Conservation (phyloP, 2,329 filamentous ascomycete species). For the Phoma herbarum region DNA sequence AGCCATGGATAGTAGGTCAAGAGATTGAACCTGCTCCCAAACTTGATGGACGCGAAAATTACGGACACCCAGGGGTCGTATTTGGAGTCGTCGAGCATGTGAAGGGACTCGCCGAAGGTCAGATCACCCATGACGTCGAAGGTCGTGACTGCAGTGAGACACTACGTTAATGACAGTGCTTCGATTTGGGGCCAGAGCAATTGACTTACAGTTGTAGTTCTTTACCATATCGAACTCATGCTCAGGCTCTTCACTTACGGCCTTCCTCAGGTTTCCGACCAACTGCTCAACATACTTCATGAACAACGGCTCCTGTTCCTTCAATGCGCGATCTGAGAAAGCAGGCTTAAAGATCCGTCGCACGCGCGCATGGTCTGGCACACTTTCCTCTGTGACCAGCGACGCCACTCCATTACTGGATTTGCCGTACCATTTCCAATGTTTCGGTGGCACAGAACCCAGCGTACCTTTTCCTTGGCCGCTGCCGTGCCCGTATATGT, state of each 20-base stretch:
- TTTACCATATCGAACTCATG: constrained; percentile 46
- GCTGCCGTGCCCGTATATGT: constrained; percentile 29
- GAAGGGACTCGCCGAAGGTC: constrained; percentile 43
- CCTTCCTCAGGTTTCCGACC: constrained; percentile 48
- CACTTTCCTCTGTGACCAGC: constrained; percentile 27
- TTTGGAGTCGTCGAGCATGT: constrained; percentile 41
- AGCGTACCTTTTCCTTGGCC: constrained; percentile 25
- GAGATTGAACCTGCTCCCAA: constrained; percentile 22
- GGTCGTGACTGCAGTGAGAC: constrained; percentile 28
- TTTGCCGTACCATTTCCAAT: constrained; percentile 29
- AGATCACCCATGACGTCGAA: constrained; percentile 49
- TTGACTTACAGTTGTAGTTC: constrained; percentile 40
- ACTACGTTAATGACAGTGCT: background rate
- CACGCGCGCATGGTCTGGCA: constrained; percentile 49
- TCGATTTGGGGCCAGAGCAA: background rate
- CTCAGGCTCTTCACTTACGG: constrained; percentile 37
- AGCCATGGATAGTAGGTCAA: background rate
- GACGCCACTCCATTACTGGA: constrained; percentile 30
- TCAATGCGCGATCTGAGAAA: constrained; percentile 55
- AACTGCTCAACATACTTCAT: constrained; percentile 53
- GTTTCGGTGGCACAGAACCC: constrained; percentile 27
- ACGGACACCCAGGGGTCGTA: constrained; percentile 46
- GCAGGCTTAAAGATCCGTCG: constrained; percentile 53
- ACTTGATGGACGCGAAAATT: constrained; percentile 35
- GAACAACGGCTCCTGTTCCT: constrained; percentile 54